Evolutionary conservation across 257 asterid genomes (phyloP), one percentile per base, ranked within the genome.

Genomic region (Fraxinus quadrangulata): DNA sequence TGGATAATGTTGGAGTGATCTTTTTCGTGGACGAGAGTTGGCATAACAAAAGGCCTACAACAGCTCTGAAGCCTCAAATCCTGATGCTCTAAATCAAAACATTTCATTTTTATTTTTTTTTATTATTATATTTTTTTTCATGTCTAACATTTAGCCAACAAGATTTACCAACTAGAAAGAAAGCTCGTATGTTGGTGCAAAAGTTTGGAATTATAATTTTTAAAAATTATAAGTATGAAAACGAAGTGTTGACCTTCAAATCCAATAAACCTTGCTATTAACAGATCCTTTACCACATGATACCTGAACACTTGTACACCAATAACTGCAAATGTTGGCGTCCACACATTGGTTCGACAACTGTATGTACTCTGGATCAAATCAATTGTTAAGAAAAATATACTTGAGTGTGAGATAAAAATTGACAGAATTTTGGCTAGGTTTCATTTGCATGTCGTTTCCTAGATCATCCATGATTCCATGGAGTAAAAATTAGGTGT

Each of bases 101-200:
- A 74, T 24, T 59, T 45, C 79, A 71, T 59, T 10, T 54, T 33
- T 33, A 30, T 30, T 70, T 17, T 26, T 28, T 28, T 0, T 28
- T 28, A 31, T 31, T 31, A 3, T 31, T 31, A 3, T 31, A 2
- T 2, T 31, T 31, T 2, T 49, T 54, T 8, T 23, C 23, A 47
- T 81, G 90, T 81, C 84, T 69, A 74, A 75, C 63, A 68, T 83
- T 84, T 85, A 77, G 78, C 78, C 73, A 86, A 80, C 89, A 83
- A 67, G 82, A 83, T 72, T 71, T 61, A 61, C 68, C 33, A 61
- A 24, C 67, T 10, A 61, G 68, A 26, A 63, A 63, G 36, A 63
- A 63, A 63, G 36, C 6, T 63, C 2, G 30, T 24, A 26, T 23
- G 69, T 63, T 26, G 8, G 69, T 24, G 30, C 31, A 9, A 26